Evolutionary conservation across 1,284 basidiomycete species (phyloP).

Genomic region (Trichosporon faecale): DNA sequence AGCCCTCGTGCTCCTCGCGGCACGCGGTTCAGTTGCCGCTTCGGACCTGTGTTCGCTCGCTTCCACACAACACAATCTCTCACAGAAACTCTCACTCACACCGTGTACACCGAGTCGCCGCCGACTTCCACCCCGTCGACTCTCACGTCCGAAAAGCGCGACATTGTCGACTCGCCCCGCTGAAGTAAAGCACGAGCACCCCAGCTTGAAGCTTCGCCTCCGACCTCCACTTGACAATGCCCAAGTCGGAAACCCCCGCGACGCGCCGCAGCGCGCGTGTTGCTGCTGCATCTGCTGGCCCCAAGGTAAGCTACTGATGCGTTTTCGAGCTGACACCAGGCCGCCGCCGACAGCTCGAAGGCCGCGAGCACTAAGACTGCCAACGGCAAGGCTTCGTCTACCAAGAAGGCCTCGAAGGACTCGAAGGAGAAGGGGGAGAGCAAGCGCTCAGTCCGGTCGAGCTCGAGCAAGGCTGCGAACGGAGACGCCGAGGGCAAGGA

Average conservation of each 20-base stretch:
- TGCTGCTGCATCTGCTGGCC: conserved; percentile 37
- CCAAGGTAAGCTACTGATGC: conserved; percentile 15
- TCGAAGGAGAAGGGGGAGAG: conserved; percentile 18
- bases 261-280: conserved; percentile 24
- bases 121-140: no score
- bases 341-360: conserved; percentile 12
- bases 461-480: conserved; percentile 9
- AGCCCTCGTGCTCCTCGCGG: no score
- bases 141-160: neutral
- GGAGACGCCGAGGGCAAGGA: conserved; percentile 21
- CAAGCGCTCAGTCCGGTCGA: conserved; percentile 13
- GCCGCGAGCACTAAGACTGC: neutral
- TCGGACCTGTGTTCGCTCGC: neutral
- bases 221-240: no score
- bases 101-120: neutral
- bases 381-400: neutral
- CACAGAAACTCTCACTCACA: neutral
- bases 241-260: conserved; percentile 29
- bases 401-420: neutral
- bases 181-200: no score
- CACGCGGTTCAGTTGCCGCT: neutral
- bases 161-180: no score
- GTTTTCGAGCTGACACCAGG: conserved; percentile 5
- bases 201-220: no score
- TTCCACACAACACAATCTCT: neutral